These are phyloP conservation scores for Chamaecrista fasciculata DNA, from an alignment of 306 rosid species.

Conservation along the genomic window DNA sequence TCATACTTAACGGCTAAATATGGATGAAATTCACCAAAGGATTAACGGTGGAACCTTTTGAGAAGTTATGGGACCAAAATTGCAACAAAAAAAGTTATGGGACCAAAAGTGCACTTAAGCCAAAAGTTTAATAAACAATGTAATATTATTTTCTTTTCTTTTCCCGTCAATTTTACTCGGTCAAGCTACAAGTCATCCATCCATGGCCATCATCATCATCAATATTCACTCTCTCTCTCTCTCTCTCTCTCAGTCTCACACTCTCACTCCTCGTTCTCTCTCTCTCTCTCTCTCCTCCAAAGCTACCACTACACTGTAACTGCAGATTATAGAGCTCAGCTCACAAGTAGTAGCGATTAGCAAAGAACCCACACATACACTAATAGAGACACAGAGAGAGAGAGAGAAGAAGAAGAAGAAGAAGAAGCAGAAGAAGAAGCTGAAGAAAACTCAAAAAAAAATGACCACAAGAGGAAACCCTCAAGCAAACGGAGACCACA, in stretches of 20 bases:
- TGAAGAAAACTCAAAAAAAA: background rate
- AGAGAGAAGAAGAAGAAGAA: background rate
- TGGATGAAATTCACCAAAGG: too few relatives aligned
- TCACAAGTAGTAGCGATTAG: too few relatives aligned
- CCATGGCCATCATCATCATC: constrained; percentile 9
- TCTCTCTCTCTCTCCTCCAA: background rate
- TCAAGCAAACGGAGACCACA: constrained; percentile 14
- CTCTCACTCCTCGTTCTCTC: background rate
- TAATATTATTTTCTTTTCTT: too few relatives aligned
- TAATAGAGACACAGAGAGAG: background rate
- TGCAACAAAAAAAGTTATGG: too few relatives aligned
- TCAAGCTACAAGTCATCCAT: background rate
- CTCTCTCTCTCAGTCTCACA: background rate
- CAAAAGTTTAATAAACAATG: too few relatives aligned
- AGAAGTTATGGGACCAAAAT: too few relatives aligned
- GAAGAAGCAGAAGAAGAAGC: background rate
- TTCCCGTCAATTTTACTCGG: background rate
- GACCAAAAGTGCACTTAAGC: too few relatives aligned
- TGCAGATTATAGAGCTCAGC: too few relatives aligned
- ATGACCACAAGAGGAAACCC: constrained; percentile 31
- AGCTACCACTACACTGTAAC: background rate
- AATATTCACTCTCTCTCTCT: background rate
- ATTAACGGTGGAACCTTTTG: too few relatives aligned
- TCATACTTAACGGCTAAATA: too few relatives aligned
- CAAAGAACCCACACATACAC: too few relatives aligned